Conservation (phyloP, 139 green algal species). For the Nannochloris sp. region DNA sequence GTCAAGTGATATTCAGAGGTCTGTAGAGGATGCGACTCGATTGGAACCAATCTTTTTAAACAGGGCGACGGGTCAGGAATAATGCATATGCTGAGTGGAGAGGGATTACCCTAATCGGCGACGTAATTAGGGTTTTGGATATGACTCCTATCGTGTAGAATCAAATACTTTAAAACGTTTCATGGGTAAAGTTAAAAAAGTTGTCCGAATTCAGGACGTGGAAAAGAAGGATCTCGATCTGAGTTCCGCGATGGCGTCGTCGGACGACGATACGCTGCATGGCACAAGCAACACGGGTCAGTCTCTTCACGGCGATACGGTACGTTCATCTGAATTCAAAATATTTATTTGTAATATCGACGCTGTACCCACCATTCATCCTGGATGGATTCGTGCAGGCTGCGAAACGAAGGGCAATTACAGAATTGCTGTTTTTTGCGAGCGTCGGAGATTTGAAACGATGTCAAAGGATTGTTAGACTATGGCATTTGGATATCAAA, state of each 20-base stretch:
- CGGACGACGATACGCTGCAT: conserved; percentile 8
- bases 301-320: conserved; percentile 27
- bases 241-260: not conserved
- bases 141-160: not conserved
- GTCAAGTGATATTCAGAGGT: conserved; percentile 20
- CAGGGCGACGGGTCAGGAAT: conserved; percentile 23
- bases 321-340: not conserved
- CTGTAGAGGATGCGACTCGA: conserved; percentile 37
- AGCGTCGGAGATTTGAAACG: conserved; percentile 64
- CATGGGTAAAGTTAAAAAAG: conserved; percentile 1
- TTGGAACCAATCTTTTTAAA: conserved; percentile 42
- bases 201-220: not conserved
- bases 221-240: not conserved
- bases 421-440: conserved; percentile 83
- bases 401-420: conserved; percentile 63
- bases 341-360: too few species aligned
- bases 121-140: too few species aligned
- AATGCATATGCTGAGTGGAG: too few species aligned
- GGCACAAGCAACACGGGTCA: not conserved
- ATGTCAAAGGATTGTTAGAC: conserved; percentile 56
- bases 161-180: not conserved
- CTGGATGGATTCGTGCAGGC: conserved; percentile 41
- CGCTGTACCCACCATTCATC: not conserved
- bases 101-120: too few species aligned
- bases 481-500: conserved; percentile 62